Percentiles rank a stretch among this genome's conserved stretches.
These are phyloP conservation scores for Yamadazyma triangularis DNA, from an alignment of 1,139 yeast species.

Conservation along the genomic window DNA sequence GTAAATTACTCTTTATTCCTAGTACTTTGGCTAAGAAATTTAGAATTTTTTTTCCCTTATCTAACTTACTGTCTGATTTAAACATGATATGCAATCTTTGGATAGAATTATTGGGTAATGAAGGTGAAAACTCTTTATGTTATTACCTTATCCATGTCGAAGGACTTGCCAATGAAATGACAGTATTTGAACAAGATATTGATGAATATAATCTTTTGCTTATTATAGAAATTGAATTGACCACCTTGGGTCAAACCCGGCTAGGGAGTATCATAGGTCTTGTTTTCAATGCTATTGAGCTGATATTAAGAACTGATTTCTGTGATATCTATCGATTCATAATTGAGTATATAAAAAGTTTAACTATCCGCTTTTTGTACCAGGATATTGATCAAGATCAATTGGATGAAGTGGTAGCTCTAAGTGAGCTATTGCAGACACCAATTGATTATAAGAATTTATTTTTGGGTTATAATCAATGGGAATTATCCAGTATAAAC, in stretches of 20 bases:
- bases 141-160: conserved; percentile 18
- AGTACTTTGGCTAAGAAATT: conserved; percentile 6
- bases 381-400: conserved; percentile 2
- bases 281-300: conserved; percentile 18
- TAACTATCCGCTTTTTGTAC: conserved; percentile 8
- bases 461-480: conserved; percentile 8
- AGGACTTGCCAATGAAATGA: conserved; percentile 27
- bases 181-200: conserved; percentile 37
- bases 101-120: conserved; percentile 62
- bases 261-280: conserved; percentile 5
- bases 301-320: conserved; percentile 1
- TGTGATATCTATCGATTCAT: conserved; percentile 21
- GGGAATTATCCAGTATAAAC: neutral
- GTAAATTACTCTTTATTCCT: neutral
- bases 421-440: conserved; percentile 3
- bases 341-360: conserved; percentile 7
- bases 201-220: conserved; percentile 27
- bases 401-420: conserved; percentile 5
- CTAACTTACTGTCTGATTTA: conserved; percentile 8
- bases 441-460: conserved; percentile 6
- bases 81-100: conserved; percentile 37
- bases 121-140: conserved; percentile 42
- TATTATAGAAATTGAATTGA: conserved; percentile 43
- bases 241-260: conserved; percentile 30
- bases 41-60: conserved; percentile 38